Evolutionary conservation across 2,329 filamentous ascomycete species (phyloP).

Genomic region (Rachicladosporium sp.): DNA sequence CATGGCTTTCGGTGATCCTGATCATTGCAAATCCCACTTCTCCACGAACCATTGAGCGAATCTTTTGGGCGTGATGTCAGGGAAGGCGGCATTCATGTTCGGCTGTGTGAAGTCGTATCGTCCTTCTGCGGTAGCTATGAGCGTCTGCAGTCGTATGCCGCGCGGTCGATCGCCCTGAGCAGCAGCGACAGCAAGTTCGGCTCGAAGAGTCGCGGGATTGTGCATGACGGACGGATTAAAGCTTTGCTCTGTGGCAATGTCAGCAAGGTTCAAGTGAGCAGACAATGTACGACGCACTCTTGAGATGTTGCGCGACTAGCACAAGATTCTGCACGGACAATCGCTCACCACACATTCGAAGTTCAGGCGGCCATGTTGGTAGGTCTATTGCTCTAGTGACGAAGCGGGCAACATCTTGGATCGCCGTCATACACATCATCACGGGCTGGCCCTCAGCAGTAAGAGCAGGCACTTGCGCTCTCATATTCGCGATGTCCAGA

Average conservation of each 20-base stretch:
- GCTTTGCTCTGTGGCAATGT: slow-evolving; percentile 5
- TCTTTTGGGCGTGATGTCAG: slow-evolving; percentile 23
- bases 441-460: slow-evolving; percentile 38
- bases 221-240: slow-evolving; percentile 27
- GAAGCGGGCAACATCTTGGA: slow-evolving; percentile 58
- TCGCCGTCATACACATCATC: slow-evolving; percentile 55
- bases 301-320: slow-evolving; percentile 38
- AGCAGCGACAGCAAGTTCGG: slow-evolving; percentile 33
- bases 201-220: slow-evolving; percentile 37
- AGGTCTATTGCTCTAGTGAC: slow-evolving; percentile 58
- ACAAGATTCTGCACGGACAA: slow-evolving; percentile 50
- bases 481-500: slow-evolving; percentile 46
- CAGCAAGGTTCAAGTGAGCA: background rate
- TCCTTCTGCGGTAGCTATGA: slow-evolving; percentile 56
- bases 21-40: slow-evolving; percentile 12
- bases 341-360: slow-evolving; percentile 56
- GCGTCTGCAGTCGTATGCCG: slow-evolving; percentile 40
- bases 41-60: slow-evolving; percentile 29
- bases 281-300: slow-evolving; percentile 19
- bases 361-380: slow-evolving; percentile 53
- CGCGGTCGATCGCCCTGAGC: slow-evolving; percentile 21
- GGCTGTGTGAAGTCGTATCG: slow-evolving; percentile 52
- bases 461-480: slow-evolving; percentile 49
- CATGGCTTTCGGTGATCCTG: no score
- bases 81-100: slow-evolving; percentile 43